Evolutionary conservation across 2,329 filamentous ascomycete genomes (phyloP), one percentile per base, ranked within the genome.

Genomic region (Graphilbum ipis-grandicollis): DNA sequence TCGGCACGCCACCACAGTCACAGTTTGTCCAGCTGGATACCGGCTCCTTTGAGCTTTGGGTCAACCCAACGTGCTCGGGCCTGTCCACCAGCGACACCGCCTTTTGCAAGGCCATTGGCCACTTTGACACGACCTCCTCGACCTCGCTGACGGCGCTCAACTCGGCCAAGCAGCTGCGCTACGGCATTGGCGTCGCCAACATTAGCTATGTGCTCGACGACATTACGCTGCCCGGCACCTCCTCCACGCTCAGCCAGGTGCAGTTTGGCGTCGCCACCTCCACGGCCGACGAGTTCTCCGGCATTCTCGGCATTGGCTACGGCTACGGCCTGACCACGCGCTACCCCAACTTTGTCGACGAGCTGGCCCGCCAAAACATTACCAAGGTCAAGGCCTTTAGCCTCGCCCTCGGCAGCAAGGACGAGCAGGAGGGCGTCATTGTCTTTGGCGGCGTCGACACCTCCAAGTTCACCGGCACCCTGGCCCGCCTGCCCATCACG

Each of bases 251-350:
- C 14, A 49, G 58, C 15, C 50, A 57, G n/a, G 62, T 78, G 36
- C 70, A 76, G 47, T 78, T 81, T 42, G 76, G 75, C 42, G 67
- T 79, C 28, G 75, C 75, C n/a, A 66, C 63, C 29, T 46, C 50
- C 12, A 60, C 59, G 6, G 41, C 51, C 13, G 58, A 67, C 41
- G 59, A 66, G 42, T 66, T 65, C 40, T 56, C 64, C 0, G 66
- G 66, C 28, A 82, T 90, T 33, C 55, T 92, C 17, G 83, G 83
- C 18, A 76, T 90, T 39, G 82, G 82, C 19, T 82, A 82, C 50
- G 62, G 71, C 3, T 34, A 55, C 12, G 62, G 60, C 26, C 44
- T 58, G 36, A 66, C 60, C 19, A 63, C 59, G 3, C 47, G 43
- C 9, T 70, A 71, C 47, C 56, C 52, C 41, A 69, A 66, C 49